Evolutionary conservation across 345 rosid species (phyloP), one percentile per base, ranked within the genome.

Genomic region (Eucalyptus sp.): DNA sequence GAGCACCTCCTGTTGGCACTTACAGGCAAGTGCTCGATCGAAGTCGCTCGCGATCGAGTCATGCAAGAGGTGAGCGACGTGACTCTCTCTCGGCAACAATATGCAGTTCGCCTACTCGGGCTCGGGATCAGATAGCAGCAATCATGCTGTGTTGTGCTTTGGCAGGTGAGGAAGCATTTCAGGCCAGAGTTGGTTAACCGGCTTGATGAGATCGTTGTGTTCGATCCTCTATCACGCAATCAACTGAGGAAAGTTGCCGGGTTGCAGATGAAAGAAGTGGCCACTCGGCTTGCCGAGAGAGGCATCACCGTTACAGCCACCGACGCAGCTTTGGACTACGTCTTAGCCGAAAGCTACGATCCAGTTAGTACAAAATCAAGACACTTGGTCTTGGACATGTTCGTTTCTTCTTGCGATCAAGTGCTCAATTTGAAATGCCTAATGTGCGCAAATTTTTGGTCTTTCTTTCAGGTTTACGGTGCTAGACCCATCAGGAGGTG

Each of bases 401-500:
- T 41, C 83, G 27, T 76, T 76, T 76, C 29, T 20, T 20, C 27
- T 20, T 76, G 83, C 83, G 24, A 76, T 76, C 83, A 76, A 76
- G 27, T 76, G 83, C 83, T 76, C 83, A 3, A 76, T 76, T 10
- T 37, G 46, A 41, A 71, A 37, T 37, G 27, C 83, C 83, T 6
- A 20, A 10, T 18, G 83, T 20, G 83, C 11, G 27, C 48, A 20
- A 41, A 8, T 68, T 33, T 16, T 10, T 22, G 11, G 24, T 20
- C 22, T 11, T 31, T 29, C 44, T 43, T 85, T 86, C 68, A 97
- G 99, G 98, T 96, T 13, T 97, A 96, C 88, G 99, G 99, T 16
- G 98, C 98, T 5, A 93, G 99, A 56, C 97, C 98, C 3, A 95
- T 97, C 44, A 91, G 99, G 91, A 96, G 99, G 88, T 97, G 99